These are phyloP conservation scores for Beauveria bassiana DNA, from an alignment of 2,329 filamentous ascomycete species.

Conservation along the genomic window DNA sequence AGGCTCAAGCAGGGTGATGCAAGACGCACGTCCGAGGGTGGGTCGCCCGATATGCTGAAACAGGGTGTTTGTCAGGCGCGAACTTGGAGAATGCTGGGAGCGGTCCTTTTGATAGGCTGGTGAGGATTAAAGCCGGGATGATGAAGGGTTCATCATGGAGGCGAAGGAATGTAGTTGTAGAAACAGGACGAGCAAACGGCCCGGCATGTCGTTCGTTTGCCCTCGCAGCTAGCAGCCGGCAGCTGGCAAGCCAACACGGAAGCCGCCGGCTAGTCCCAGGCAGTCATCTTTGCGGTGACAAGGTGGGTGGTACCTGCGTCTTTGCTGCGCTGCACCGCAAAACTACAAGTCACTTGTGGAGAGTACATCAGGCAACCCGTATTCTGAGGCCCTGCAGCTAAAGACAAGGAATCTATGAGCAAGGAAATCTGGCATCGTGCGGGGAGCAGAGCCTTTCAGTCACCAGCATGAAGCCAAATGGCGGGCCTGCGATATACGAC, in stretches of 20 bases:
- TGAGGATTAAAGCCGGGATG: background rate
- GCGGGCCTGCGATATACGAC: background rate
- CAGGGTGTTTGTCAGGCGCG: background rate
- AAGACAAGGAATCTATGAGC: background rate
- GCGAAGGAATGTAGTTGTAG: background rate
- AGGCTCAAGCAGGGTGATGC: constrained; percentile 6
- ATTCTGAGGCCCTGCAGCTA: background rate
- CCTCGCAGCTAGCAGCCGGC: background rate
- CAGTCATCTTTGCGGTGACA: background rate
- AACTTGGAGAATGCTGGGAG: background rate
- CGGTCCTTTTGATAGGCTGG: background rate
- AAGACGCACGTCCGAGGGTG: constrained; percentile 7
- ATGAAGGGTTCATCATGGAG: background rate
- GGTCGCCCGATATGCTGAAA: constrained; percentile 5
- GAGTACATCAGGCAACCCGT: background rate
- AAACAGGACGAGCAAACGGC: background rate
- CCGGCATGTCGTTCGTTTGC: constrained; percentile 1
- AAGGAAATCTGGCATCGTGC: background rate
- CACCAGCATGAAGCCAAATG: background rate
- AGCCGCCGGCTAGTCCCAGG: background rate
- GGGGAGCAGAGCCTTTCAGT: background rate
- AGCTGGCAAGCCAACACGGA: constrained; percentile 1
- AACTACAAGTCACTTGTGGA: constrained; percentile 1
- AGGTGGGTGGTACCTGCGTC: background rate
- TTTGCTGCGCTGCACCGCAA: background rate